Base-by-base conservation (phyloP, 2,329 filamentous ascomycete species). In the Plenodomus tracheiphilus region DNA sequence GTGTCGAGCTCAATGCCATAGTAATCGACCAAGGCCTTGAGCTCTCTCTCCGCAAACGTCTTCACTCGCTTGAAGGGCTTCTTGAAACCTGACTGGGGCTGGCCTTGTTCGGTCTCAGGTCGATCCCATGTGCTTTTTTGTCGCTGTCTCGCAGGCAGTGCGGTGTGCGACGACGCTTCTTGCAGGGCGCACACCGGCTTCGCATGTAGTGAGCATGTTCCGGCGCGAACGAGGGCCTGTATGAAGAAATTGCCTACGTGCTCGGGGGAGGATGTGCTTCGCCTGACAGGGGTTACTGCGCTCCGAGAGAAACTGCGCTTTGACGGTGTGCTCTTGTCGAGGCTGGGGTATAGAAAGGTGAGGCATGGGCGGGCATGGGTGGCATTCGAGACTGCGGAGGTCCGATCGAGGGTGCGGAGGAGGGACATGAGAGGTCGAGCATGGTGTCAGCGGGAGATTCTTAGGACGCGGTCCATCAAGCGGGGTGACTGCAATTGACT, bases 341-440 rank as follows among this genome's bases (percentile, higher is more conserved):
- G 7, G 16, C n/a, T 42, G 7, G 72, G 69, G 41, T 56, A 73
- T 20, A 75, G 54, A 40, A 74, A 72, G 2, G 62, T 22, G 46
- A 72, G 61, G 16, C 69, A 42, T 1, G 69, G 64, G 28, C 58
- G 59, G 36, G 55, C 36, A 46, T 58, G 51, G 56, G 65, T 66
- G 73, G 75, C 69, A 70, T 75, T 76, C 54, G 76, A 74, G 71
- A 74, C 70, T 68, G 75, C 68, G 69, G 75, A 74, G 73, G 74
- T 74, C 77, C 78, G 76, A 69, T 79, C 75, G 72, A 79, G 76
- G 74, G 75, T 75, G 74, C 77, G 77, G 75, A 80, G 70, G 75
- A 79, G 75, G 81, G 81, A 83, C 84, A 87, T 86, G 82, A 81
- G 81, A 79, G 67, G 75, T 70, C 75, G 76, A 74, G 79, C 84